A percentile compares a stretch with the other conserved stretches of the same genome.
Evolutionary conservation across 371 early-diverging fungal genomes (phyloP).

Genomic region (Encephalitozoon hellem): DNA sequence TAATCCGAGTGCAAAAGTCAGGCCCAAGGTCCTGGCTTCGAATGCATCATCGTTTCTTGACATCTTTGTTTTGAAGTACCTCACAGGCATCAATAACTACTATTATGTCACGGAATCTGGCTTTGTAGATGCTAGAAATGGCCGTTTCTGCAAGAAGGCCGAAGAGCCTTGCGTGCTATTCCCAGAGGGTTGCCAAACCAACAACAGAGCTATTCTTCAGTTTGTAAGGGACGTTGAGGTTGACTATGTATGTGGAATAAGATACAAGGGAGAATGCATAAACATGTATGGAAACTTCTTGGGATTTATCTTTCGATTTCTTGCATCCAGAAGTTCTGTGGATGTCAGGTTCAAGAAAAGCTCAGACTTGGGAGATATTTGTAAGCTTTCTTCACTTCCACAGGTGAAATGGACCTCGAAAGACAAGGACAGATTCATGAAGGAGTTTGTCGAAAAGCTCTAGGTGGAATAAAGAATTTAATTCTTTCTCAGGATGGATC

Average conservation of each 20-base stretch:
- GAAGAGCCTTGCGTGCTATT: conserved; percentile 24
- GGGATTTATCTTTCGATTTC: conserved; percentile 35
- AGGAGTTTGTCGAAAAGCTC: neutral
- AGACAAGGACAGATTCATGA: conserved; percentile 30
- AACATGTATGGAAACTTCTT: conserved; percentile 37
- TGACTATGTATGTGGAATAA: conserved; percentile 47
- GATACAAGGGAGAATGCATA: conserved; percentile 43
- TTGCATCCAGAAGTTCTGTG: conserved; percentile 36
- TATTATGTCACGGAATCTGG: conserved; percentile 12
- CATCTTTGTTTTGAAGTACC: conserved; percentile 22
- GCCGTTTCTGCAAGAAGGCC: neutral
- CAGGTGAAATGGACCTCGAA: conserved; percentile 30
- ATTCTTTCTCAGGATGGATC: conserved; percentile 43
- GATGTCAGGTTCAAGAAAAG: conserved; percentile 30
- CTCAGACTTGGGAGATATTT: neutral
- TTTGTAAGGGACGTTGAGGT: neutral
- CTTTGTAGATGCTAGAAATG: conserved; percentile 2
- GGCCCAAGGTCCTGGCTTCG: conserved; percentile 1
- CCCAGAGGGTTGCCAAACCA: conserved; percentile 44
- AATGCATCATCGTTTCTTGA: conserved; percentile 44
- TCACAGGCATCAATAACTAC: conserved; percentile 18
- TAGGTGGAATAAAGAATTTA: neutral
- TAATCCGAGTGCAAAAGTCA: neutral
- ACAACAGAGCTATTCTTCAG: conserved; percentile 43
- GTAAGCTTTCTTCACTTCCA: neutral